Base-by-base conservation (phyloP, 352 stramenopile genomes). In the Pythium scleroteichum region DNA sequence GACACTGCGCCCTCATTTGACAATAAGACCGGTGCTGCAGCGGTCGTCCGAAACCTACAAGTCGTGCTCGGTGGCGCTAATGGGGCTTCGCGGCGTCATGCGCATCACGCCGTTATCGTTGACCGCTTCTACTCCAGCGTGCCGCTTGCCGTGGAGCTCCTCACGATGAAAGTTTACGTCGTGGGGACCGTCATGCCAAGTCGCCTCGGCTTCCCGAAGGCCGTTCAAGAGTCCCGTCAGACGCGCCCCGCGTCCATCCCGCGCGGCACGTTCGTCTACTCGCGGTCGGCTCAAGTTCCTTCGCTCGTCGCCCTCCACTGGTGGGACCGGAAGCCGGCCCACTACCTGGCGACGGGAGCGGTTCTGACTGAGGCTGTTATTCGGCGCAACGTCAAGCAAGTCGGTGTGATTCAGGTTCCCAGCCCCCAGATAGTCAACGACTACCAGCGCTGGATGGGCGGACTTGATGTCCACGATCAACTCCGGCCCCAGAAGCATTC, bases 391-490 rank as follows among this genome's bases (percentile, higher is more conserved):
- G 17, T 72, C 5, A 72, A 73, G 23, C 7, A 8, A 40, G 26
- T 58, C 1, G 58, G 62, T 0, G 13, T 20, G 6, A 53, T 49
- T n/a, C 48, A 27, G 1, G 26, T 75, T 2, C 46, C 33, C 13
- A 75, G 59, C 23, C 66, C 66, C 1, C 50, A 56, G 10, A n/a
- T 72, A 1, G 59, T 74, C 17, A 66, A 24, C 0, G 66, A 72
- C 41, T 74, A 78, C 39, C 66, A 78, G 22, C 39, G 26, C 6
- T 75, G 63, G 61, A 69, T 69, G 66, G 66, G 66, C 13, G 54
- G 66, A 48, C 55, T 64, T 38, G 66, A 66, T 41, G 24, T 65
- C 23, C 62, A 69, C 42, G 61, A 69, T 44, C 57, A 71, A 53
- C 62, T 71, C 22, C 61, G 66, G 39, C 57, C 69, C 17, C 60